These are phyloP conservation scores for Pterocarpus santalinus DNA, from an alignment of 306 rosid genomes.

Conservation along the genomic window DNA sequence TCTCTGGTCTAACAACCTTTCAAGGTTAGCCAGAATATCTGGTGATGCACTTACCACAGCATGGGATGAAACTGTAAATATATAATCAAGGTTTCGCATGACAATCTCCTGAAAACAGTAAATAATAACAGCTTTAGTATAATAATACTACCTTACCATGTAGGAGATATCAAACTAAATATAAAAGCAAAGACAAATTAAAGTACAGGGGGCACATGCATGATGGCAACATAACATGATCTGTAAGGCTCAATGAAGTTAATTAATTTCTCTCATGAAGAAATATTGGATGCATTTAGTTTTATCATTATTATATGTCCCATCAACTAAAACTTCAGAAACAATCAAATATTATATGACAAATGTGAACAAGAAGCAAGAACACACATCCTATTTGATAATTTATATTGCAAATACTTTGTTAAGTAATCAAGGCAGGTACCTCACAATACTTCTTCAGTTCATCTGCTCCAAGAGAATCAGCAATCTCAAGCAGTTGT, in stretches of 20 bases:
- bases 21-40: constrained; percentile 83
- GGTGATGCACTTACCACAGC: constrained; percentile 71
- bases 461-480: constrained; percentile 82
- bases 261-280: constrained; percentile 7
- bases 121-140: constrained; percentile 34
- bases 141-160: constrained; percentile 31
- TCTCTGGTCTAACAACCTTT: constrained; percentile 72
- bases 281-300: not conserved
- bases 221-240: constrained; percentile 4
- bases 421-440: constrained; percentile 35
- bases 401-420: constrained; percentile 23
- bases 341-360: not conserved
- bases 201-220: constrained; percentile 31
- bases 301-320: not conserved
- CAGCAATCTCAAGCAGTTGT: constrained; percentile 90
- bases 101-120: constrained; percentile 78
- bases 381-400: not conserved
- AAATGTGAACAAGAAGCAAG: constrained; percentile 25
- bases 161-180: not conserved
- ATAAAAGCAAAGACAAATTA: constrained; percentile 9
- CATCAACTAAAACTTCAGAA: not conserved
- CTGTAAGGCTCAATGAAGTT: constrained; percentile 12
- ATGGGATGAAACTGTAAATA: constrained; percentile 76
- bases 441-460: constrained; percentile 92
- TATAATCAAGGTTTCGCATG: constrained; percentile 86